Evolutionary conservation across 2,329 filamentous ascomycete species (phyloP), one percentile per base, ranked within the genome.

Genomic region (Penicillium sp.): DNA sequence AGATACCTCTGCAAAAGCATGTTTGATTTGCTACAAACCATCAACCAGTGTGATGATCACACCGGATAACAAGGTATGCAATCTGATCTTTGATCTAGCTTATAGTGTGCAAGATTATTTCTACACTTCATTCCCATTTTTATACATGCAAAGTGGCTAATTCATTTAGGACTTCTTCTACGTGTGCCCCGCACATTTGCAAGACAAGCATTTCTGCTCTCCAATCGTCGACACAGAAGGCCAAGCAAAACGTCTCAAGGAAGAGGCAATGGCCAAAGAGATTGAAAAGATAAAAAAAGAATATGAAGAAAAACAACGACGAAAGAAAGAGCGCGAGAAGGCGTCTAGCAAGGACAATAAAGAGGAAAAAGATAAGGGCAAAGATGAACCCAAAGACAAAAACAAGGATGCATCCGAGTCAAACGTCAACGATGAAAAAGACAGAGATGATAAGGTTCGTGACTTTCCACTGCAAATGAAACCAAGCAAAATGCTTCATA

Each of bases 11-110:
- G 84, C 90, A 13, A 96, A 90, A 76, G 82, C 90, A 49, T 99
- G 94, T 76, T 89, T 91, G 75, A 86, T 97, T 62, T 97, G 94
- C 81, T 96, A 89, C 80, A 96, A 94, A 76, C 89, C 90, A 9
- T 91, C 88, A 58, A 86, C 88, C 7, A 96, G 89, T 64, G 93
- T 97, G 19, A 81, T 99, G 54, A 90, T 96, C 66, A 96, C 92
- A 9, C 85, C 90, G 0, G 92, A 96, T 68, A 93, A 91, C 69
- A 94, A 93, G 86, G 93, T 94, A 66, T 50, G 53, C 6, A n/a
- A 49, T 17, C 7, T 45, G 6, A 9, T 25, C 10, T 21, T 6
- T 2, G 3, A 21, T 36, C 4, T 36, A 4, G 10, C 2, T 3
- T 19, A 23, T 17, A 23, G 3, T 13, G 4, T 17, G 29, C 8